A percentile compares a stretch with the other conserved stretches of the same genome.
phyloP scores from a whole-genome alignment of 768 basidiomycete genomes.

The Porpolomopsis calyptriformis region DNA sequence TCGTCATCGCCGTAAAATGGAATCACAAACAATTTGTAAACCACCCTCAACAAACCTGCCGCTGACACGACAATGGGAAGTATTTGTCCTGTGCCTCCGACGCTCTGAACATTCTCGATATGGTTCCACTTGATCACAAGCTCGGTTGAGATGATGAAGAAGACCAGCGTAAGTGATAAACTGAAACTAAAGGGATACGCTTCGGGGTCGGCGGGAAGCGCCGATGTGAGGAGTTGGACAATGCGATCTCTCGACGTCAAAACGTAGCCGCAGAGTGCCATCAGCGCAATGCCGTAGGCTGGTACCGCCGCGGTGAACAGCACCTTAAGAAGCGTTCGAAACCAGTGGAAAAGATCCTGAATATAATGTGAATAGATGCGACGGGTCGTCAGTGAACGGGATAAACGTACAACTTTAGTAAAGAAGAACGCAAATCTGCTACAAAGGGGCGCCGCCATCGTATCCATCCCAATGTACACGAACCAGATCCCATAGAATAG shows the following conservation, averaged over 20 bases:
- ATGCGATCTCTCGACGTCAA: not conserved
- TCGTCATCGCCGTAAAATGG: no score
- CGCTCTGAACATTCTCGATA: not conserved
- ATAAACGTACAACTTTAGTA: not conserved
- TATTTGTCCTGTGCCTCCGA: constrained; percentile 2
- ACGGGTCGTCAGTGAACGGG: not conserved
- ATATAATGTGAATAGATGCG: not conserved
- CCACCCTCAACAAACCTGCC: not conserved
- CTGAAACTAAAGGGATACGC: not conserved
- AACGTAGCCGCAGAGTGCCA: not conserved
- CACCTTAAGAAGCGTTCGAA: constrained; percentile 1
- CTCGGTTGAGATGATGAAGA: constrained; percentile 5
- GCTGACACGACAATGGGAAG: not conserved
- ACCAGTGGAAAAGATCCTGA: constrained; percentile 4
- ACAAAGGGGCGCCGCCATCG: not conserved
- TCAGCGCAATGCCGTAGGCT: not conserved
- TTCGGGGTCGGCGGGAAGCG: not conserved
- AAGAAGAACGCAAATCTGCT: constrained; percentile 1
- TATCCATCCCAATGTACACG: constrained; percentile 3
- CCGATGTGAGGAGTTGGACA: not conserved
- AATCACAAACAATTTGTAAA: not conserved
- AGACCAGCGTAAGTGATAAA: not conserved
- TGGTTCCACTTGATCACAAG: constrained; percentile 3
- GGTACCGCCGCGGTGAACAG: not conserved
- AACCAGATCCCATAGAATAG: constrained; percentile 1